Conservation (phyloP, 2,329 filamentous ascomycete genomes). For the Sordariomycetes sp. region DNA sequence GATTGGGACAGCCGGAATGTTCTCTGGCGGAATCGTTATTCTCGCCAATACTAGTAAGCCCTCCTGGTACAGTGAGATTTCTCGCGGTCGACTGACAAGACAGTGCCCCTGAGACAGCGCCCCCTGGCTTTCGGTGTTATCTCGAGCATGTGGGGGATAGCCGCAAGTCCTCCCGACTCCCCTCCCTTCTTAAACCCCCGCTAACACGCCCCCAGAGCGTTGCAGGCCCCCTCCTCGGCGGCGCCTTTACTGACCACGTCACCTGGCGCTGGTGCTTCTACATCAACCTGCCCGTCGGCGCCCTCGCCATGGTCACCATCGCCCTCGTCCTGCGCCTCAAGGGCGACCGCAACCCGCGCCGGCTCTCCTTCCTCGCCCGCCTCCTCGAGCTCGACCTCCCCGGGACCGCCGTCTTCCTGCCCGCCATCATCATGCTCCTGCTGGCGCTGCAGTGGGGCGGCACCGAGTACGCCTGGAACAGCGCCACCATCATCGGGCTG, state of each 20-base stretch:
- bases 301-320: conserved; percentile 34
- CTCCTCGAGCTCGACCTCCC: conserved; percentile 35
- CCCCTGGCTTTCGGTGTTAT: conserved; percentile 44
- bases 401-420: conserved; percentile 38
- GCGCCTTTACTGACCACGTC: conserved; percentile 34
- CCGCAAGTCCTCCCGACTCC: conserved; percentile 14
- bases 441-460: conserved; percentile 49
- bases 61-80: too few relatives aligned
- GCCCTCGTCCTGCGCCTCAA: conserved; percentile 31
- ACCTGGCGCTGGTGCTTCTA: conserved; percentile 45
- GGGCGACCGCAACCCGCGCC: conserved; percentile 17
- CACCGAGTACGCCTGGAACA: conserved; percentile 36
- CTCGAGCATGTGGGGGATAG: conserved; percentile 45
- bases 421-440: conserved; percentile 39
- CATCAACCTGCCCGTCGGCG: conserved; percentile 32
- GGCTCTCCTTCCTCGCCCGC: conserved; percentile 21
- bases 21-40: conserved; percentile 38
- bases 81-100: background rate
- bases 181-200: background rate
- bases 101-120: conserved; percentile 41
- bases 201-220: conserved; percentile 17
- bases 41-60: conserved; percentile 27
- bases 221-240: conserved; percentile 37
- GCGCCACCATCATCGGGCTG: conserved; percentile 36
- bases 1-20: conserved; percentile 39